Conservation (phyloP, 192 early-diverging fungal species). For the Entrophospora sp. region DNA sequence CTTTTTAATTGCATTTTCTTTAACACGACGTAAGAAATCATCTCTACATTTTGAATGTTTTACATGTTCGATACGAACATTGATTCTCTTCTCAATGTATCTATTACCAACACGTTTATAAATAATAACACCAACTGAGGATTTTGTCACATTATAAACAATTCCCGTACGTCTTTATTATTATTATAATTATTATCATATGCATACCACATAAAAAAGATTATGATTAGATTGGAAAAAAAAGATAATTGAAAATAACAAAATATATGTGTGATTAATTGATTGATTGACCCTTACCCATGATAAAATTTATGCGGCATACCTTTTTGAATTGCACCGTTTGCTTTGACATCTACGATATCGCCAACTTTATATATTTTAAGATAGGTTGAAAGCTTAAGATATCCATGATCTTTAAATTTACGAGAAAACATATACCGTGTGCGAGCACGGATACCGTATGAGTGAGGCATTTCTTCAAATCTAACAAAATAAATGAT, state of each 20-base stretch:
- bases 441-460: constrained; percentile 94
- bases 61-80: constrained; percentile 96
- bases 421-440: constrained; percentile 95
- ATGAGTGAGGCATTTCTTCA: constrained; percentile 69
- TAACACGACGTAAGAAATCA: constrained; percentile 94
- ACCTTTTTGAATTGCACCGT: constrained; percentile 98
- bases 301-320: constrained; percentile 99
- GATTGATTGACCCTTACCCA: too few relatives aligned
- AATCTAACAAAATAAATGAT: too few relatives aligned
- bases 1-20: constrained; percentile 81
- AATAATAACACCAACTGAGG: constrained; percentile 94
- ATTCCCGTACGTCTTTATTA: constrained; percentile 93
- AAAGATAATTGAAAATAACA: too few relatives aligned
- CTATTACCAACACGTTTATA: constrained; percentile 98
- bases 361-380: constrained; percentile 98
- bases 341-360: constrained; percentile 98
- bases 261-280: too few relatives aligned
- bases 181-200: too few relatives aligned
- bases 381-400: constrained; percentile 94
- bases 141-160: constrained; percentile 99
- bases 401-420: constrained; percentile 90
- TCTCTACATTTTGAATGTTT: constrained; percentile 99
- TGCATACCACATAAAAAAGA: too few relatives aligned
- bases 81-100: constrained; percentile 96
- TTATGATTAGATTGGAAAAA: too few relatives aligned